Conservation (phyloP, 208 protist species). For the Acanthamoeba culbertsoni region DNA sequence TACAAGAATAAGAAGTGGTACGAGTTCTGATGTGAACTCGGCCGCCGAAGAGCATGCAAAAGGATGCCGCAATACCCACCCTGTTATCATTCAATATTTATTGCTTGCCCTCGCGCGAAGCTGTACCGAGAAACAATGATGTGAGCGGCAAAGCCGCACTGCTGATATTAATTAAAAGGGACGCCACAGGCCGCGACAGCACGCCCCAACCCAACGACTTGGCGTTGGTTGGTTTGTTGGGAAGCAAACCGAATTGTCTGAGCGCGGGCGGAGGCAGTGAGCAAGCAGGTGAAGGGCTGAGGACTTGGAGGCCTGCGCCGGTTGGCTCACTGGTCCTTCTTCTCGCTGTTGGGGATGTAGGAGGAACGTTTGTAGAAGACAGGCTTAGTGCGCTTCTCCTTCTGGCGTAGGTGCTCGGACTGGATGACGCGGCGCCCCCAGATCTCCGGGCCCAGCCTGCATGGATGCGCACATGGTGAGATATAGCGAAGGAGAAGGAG, state of each 20-base stretch:
- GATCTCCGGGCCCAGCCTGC: neutral
- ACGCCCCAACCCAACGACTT: too few relatives aligned
- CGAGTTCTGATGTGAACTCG: neutral
- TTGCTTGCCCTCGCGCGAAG: too few relatives aligned
- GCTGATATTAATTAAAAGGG: too few relatives aligned
- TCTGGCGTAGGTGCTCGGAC: neutral
- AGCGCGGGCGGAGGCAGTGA: neutral
- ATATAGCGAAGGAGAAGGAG: neutral
- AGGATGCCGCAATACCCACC: neutral
- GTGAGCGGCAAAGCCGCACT: too few relatives aligned
- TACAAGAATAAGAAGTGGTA: conserved; percentile 51
- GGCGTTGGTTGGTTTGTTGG: too few relatives aligned
- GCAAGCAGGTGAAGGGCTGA: neutral
- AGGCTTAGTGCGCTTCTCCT: neutral
- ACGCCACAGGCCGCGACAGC: too few relatives aligned
- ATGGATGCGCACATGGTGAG: neutral
- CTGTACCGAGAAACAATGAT: too few relatives aligned
- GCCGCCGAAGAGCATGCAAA: neutral
- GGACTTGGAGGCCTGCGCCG: neutral
- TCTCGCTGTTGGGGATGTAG: neutral
- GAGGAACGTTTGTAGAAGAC: conserved; percentile 31
- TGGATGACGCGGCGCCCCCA: neutral
- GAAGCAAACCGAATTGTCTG: too few relatives aligned
- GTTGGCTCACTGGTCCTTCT: neutral
- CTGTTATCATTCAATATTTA: neutral